Evolutionary conservation across 1,284 basidiomycete species (phyloP), one percentile per base, ranked within the genome.

Genomic region (Trichosporon sp.): DNA sequence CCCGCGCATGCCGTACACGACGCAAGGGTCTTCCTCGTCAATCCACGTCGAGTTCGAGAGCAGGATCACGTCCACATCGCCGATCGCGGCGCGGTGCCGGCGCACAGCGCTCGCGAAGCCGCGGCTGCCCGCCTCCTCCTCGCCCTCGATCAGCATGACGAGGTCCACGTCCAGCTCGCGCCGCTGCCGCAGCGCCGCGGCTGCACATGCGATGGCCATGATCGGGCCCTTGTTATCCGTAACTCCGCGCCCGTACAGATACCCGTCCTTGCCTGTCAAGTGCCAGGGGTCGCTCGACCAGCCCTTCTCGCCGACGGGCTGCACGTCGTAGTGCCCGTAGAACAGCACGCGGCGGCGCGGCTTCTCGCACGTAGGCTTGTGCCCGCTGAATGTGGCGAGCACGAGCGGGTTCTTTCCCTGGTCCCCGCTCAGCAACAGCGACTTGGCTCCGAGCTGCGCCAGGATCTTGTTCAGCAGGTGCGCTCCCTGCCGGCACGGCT

Each of bases 11-110:
- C 96, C 96, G 77, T 97, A 96, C 0, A 95, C 98, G 68, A 98
- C 90, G 78, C 95, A 98, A 0, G 96, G 95, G n/a, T 90, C 89
- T 71, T 92, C 89, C 76, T 98, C 94, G 34, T 91, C 91, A 73
- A 98, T 92, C 95, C 96, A 99, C 18, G 94, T 96, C 35, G 95
- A 98, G 80, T 99, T 99, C 76, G 84, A 85, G 4, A 96, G 89
- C 21, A 96, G 84, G 66, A 97, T 92, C 1, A 90, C 91, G 81
- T 96, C 92, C 65, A 97, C 88, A 32, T 88, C 83, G 1, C 94
- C 93, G 74, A 98, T 93, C 47, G 86, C 81, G 71, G 90, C 92
- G 87, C 93, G 92, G 81, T 95, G 86, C 69, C 85, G 87, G 66
- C 85, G 80, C 8, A 98, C 91, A 0, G 91, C 88, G 29, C 91